phyloP scores from a whole-genome alignment of 768 basidiomycete genomes.

The Mycena indigotica region DNA sequence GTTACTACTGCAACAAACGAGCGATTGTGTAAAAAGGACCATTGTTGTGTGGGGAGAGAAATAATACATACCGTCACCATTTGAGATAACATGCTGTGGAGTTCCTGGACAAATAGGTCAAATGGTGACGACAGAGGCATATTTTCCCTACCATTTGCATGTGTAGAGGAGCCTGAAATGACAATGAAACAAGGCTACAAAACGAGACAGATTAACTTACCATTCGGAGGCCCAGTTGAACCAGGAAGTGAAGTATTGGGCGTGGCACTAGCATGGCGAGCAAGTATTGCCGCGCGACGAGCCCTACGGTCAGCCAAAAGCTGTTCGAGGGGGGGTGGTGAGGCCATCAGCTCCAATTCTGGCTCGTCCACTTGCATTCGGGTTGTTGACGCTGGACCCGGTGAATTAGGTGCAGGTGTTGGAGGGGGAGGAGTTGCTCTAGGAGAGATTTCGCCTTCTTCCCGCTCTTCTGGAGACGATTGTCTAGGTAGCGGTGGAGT shows the following conservation, averaged over 20 bases:
- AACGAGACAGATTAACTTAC: too few species aligned
- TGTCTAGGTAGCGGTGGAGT: constrained; percentile 13
- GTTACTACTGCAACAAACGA: background rate
- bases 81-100: too few species aligned
- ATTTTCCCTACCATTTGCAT: too few species aligned
- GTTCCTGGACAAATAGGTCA: too few species aligned
- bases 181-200: too few species aligned
- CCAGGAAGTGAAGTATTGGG: constrained; percentile 56
- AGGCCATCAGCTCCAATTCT: constrained; percentile 57
- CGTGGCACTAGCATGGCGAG: constrained; percentile 49
- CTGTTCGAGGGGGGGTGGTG: constrained; percentile 61
- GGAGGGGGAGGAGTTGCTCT: constrained; percentile 35
- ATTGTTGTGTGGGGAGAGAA: background rate
- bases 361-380: constrained; percentile 43
- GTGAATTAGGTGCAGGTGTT: constrained; percentile 27
- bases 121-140: too few species aligned
- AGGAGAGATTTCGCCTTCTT: constrained; percentile 90
- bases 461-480: constrained; percentile 50
- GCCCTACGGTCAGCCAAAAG: constrained; percentile 71
- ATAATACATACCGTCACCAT: constrained; percentile 14
- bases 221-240: constrained; percentile 73
- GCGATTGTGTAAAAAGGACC: background rate
- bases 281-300: constrained; percentile 74
- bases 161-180: too few species aligned
- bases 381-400: constrained; percentile 26